These are phyloP conservation scores for Pythium sukuiense DNA, from an alignment of 352 stramenopile species.

Conservation along the genomic window DNA sequence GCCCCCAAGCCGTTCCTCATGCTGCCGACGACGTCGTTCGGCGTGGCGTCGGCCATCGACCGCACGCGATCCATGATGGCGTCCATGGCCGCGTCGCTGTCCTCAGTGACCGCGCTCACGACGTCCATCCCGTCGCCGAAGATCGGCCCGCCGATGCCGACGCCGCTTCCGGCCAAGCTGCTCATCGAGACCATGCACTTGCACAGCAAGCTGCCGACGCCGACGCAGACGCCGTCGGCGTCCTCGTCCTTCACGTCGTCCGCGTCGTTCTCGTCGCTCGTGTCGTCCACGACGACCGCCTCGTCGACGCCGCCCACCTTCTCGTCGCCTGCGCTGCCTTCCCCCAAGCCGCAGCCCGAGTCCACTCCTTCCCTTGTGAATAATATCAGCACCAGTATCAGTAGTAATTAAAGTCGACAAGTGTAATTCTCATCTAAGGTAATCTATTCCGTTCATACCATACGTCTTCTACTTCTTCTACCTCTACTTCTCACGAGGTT, in stretches of 20 bases:
- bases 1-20: conserved; percentile 7
- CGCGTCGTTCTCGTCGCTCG: not conserved
- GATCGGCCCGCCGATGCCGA: conserved; percentile 20
- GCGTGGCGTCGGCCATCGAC: conserved; percentile 14
- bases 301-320: not conserved
- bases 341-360: conserved; percentile 4
- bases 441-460: conserved; percentile 27
- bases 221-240: conserved; percentile 15
- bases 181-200: conserved; percentile 30
- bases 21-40: conserved; percentile 16
- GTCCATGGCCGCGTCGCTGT: conserved; percentile 6
- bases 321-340: conserved; percentile 10
- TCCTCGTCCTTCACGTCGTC: conserved; percentile 6
- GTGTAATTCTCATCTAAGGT: conserved; percentile 26
- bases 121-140: conserved; percentile 16
- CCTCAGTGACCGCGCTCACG: conserved; percentile 15
- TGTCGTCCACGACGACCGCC: conserved; percentile 7
- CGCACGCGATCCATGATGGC: not conserved
- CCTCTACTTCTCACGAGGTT: not conserved
- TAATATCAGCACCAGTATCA: conserved; percentile 36
- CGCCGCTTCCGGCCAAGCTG: conserved; percentile 26
- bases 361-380: conserved; percentile 22
- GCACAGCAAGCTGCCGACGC: conserved; percentile 27
- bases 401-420: conserved; percentile 33
- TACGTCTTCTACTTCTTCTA: not conserved